These are phyloP conservation scores for Helianthus annuus DNA, from an alignment of 129 eudicot species.

Conservation along the genomic window HanXRQr2.0-SUNRISE NC_035447.2:3819517-3820016, in stretches of 20 bases:
- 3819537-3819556: not conserved
- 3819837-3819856: not conserved
- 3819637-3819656: not conserved
- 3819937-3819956: not conserved
- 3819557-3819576: not conserved
- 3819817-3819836: slow-evolving; percentile 12
- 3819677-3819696: not conserved
- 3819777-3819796: not conserved
- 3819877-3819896: not conserved
- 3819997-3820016: no score
- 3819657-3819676: not conserved
- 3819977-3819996: no score
- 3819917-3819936: not conserved
- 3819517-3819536: no score
- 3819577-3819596: not conserved
- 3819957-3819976: not conserved
- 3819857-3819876: not conserved
- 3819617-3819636: not conserved
- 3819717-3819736: not conserved
- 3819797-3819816: slow-evolving; percentile 1
- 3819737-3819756: no score
- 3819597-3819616: not conserved
- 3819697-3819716: not conserved
- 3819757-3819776: slow-evolving; percentile 4
- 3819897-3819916: not conserved